These are phyloP conservation scores for Helianthus tuberosus DNA, from an alignment of 129 eudicot genomes.

Conservation along the genomic window DNA sequence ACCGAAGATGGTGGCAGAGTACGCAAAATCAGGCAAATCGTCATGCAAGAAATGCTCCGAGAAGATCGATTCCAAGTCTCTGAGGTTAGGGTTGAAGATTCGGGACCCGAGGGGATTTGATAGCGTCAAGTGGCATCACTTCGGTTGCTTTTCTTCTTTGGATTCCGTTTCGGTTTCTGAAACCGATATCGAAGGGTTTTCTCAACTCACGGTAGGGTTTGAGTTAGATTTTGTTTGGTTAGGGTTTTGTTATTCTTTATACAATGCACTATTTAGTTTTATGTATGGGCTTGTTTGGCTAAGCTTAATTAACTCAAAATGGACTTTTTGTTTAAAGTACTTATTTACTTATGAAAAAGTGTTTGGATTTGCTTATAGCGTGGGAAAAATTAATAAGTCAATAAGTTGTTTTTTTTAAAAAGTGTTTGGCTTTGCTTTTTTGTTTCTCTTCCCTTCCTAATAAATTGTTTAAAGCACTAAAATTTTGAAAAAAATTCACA, in stretches of 20 bases:
- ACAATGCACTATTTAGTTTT: too few relatives aligned
- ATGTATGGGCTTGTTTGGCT: too few relatives aligned
- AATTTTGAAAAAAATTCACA: too few relatives aligned
- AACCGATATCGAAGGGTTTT: constrained; percentile 52
- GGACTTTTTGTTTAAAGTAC: too few relatives aligned
- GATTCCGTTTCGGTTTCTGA: constrained; percentile 41
- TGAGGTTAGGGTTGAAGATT: constrained; percentile 62
- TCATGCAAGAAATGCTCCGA: constrained; percentile 76
- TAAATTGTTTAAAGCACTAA: too few relatives aligned
- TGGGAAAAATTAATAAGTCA: too few relatives aligned
- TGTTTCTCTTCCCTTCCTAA: too few relatives aligned
- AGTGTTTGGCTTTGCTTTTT: too few relatives aligned
- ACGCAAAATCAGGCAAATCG: constrained; percentile 84
- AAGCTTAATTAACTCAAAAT: too few relatives aligned
- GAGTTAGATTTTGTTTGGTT: background rate
- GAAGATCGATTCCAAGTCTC: constrained; percentile 45
- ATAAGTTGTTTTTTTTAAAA: too few relatives aligned
- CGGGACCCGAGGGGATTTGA: constrained; percentile 78
- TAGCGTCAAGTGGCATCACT: constrained; percentile 85
- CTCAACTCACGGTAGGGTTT: constrained; percentile 59
- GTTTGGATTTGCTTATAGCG: too few relatives aligned
- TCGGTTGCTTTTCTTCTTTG: constrained; percentile 52
- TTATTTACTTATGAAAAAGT: too few relatives aligned
- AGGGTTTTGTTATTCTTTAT: background rate
- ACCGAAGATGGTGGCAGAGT: constrained; percentile 65